Evolutionary conservation across 2,329 filamentous ascomycete genomes (phyloP).

Genomic region (Penicillium sp.): DNA sequence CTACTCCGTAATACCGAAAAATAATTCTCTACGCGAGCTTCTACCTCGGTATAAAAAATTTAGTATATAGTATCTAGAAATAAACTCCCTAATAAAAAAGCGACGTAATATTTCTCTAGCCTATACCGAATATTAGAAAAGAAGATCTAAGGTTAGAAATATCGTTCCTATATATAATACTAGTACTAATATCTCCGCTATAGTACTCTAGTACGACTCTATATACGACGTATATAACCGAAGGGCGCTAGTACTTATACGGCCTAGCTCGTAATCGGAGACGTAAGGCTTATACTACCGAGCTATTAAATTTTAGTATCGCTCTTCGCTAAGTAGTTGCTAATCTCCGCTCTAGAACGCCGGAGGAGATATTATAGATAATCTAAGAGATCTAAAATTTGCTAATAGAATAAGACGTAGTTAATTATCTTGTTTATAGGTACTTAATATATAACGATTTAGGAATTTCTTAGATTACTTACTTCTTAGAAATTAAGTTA

Average conservation of each 20-base stretch:
- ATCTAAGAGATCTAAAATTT: constrained; percentile 1
- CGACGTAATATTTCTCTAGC: constrained; percentile 2
- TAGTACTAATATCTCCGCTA: neutral
- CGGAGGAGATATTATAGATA: constrained; percentile 5
- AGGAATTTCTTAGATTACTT: too few relatives aligned
- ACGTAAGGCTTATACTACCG: constrained; percentile 3
- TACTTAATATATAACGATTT: too few relatives aligned
- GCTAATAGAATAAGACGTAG: constrained; percentile 4
- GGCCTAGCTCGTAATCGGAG: neutral
- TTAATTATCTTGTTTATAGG: constrained; percentile 3
- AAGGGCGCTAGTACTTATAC: constrained; percentile 1
- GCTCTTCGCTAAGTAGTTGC: constrained; percentile 1
- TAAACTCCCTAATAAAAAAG: neutral
- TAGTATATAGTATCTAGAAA: neutral
- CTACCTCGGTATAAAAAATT: neutral
- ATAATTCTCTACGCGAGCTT: neutral
- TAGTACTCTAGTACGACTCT: constrained; percentile 4
- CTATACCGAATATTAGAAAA: constrained; percentile 9
- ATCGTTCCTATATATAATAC: neutral
- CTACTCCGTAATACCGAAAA: constrained; percentile 1
- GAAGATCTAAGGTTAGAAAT: constrained; percentile 4
- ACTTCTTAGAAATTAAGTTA: too few relatives aligned
- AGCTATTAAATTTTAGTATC: neutral
- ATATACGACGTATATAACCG: neutral
- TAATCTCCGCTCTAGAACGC: constrained; percentile 3